Base-by-base conservation (phyloP, 176 grass and related monocot genomes). In the Paspalum notatum region DNA sequence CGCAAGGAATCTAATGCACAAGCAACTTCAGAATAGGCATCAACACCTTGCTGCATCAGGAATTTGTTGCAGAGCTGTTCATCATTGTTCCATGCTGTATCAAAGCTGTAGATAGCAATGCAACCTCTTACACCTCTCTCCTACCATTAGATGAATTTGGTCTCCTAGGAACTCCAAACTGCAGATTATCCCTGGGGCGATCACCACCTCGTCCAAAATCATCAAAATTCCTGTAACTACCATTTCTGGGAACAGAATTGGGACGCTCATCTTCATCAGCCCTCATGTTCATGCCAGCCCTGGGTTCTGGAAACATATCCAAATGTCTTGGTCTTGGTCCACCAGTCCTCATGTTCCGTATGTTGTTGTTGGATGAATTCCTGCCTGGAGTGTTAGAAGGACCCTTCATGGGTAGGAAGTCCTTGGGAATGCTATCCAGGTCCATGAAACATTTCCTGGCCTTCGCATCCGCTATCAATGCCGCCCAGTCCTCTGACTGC, bases 401-500 rank as follows among this genome's bases (percentile, higher is more conserved):
- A 22, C 76, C 66, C 65, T 89, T 99, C 41, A 76, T 68, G 9
- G 86, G 44, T 24, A 93, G 71, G 65, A 99, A 93, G 18, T 96
- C 97, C 73, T 95, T 96, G 26, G 97, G 97, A 46, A 99, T 93
- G 80, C 53, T 99, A 52, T 96, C 93, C 84, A 91, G 85, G 59
- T 91, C 93, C 67, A 84, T 71, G 70, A 96, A 99, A 77, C 97
- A 99, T 88, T 96, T 96, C 74, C 97, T 92, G 4, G 62, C 85
- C 77, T 96, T 99, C 7, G 97, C 93, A 88, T 99, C 97, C 3
- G 53, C 84, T 83, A 99, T 91, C 59, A 99, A 74, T 24, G 93
- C 89, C 0, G 90, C 93, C 97, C 97, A 99, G 76, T 99, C 97
- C 57, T 99, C 97, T 44, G 93, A 93, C 65, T 96, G 87, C 89